A percentile compares a stretch with the other conserved stretches of the same genome.
Evolutionary conservation across 2,329 filamentous ascomycete genomes (phyloP).

Genomic region (Westerdykella sp.): DNA sequence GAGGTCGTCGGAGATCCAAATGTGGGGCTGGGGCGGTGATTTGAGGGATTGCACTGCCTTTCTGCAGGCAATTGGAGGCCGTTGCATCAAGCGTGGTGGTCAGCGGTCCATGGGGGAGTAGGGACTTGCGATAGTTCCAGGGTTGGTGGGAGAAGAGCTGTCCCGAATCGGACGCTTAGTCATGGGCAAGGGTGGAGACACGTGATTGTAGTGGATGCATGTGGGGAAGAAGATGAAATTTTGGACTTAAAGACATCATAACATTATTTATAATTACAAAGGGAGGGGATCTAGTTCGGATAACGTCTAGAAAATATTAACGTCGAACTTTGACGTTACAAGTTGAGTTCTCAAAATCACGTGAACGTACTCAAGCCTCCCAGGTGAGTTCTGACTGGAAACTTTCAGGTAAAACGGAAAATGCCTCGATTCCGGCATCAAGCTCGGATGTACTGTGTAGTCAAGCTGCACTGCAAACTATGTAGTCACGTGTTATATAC

Average conservation of each 20-base stretch:
- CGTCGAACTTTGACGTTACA: too few relatives aligned
- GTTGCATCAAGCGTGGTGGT: constrained; percentile 42
- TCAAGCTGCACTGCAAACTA: too few relatives aligned
- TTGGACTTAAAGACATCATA: too few relatives aligned
- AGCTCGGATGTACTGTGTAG: too few relatives aligned
- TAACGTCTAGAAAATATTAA: too few relatives aligned
- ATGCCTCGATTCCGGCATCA: not conserved
- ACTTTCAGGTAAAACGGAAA: not conserved
- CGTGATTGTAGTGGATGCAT: not conserved
- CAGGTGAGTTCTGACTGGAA: not conserved
- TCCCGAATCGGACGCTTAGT: constrained; percentile 3
- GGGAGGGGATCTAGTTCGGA: too few relatives aligned
- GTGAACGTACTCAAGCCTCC: too few relatives aligned
- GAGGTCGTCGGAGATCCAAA: constrained; percentile 57
- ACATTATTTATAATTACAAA: too few relatives aligned
- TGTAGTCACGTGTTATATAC: too few relatives aligned
- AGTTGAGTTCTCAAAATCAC: too few relatives aligned
- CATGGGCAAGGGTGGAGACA: not conserved
- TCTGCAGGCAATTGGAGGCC: constrained; percentile 45
- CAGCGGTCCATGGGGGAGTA: constrained; percentile 4
- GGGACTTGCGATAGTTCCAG: not conserved
- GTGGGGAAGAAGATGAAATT: too few relatives aligned
- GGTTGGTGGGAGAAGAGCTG: not conserved
- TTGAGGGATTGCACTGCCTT: constrained; percentile 44
- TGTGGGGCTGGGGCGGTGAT: constrained; percentile 36